Evolutionary conservation across 1,139 yeast genomes (phyloP), one percentile per base, ranked within the genome.

Genomic region (Maudiozyma humilis): DNA sequence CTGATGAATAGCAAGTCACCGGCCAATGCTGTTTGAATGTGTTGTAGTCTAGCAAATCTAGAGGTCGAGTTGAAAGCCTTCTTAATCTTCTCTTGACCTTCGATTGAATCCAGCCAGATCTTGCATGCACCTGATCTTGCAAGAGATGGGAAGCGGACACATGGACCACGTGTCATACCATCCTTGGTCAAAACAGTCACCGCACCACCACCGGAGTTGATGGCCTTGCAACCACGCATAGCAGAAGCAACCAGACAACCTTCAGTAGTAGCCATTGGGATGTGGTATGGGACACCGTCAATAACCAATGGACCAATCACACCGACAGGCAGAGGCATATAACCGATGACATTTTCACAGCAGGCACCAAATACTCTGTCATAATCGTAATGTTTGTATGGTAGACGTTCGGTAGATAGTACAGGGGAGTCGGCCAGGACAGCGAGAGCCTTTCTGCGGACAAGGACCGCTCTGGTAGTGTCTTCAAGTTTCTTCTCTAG

Each of bases 111-210:
- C 50, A 93, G 72, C 97, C 97, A 93, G 37, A 85, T 66, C 66
- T 93, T 91, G 56, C 96, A 94, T 34, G 88, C 89, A 59, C 98
- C 98, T 16, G 98, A 93, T 67, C 96, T 79, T 19, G 71, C 64
- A 59, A 91, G 74, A 8, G 82, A 66, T 36, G 93, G 84, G 73
- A 93, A 93, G 42, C 84, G 73, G 42, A 93, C 96, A 74, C 96
- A 88, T 33, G 99, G 98, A 36, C 98, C 99, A 69, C 98, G 82
- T 17, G 98, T 89, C 98, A 93, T 93, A 67, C 97, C 96, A 65
- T 93, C 99, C 56, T 81, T 85, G 17, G 96, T 87, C 55, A 93
- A 74, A 23, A 91, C 96, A 29, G 98, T 87, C 43, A 78, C 73
- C 32, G 85, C 94, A 64, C 98, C 99, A 44, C 98, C 97, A 49